Conservation (phyloP, 768 basidiomycete genomes). For the Termitomyces sp. region DNA sequence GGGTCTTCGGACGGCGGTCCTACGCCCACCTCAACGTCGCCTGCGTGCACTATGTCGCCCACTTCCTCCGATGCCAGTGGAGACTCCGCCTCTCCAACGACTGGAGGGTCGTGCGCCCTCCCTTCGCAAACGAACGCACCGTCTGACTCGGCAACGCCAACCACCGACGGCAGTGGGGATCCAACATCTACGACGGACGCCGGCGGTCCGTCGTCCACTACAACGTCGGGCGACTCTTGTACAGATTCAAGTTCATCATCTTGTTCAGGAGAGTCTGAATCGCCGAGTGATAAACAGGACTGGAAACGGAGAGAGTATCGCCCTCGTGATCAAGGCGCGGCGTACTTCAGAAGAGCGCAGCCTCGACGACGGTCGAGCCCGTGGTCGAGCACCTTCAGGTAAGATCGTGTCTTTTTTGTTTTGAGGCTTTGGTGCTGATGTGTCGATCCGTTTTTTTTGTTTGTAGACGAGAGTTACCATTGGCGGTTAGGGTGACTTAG, state of each 20-base stretch:
- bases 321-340: conserved; percentile 3
- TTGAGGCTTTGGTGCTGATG: background rate
- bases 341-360: conserved; percentile 5
- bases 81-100: no score
- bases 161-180: background rate
- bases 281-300: background rate
- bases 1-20: background rate
- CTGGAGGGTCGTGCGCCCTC: background rate
- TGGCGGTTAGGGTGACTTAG: background rate
- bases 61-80: no score
- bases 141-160: background rate
- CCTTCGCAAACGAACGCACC: background rate
- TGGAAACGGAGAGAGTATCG: conserved; percentile 3
- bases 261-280: background rate
- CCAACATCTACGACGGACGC: background rate
- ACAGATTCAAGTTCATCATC: no score
- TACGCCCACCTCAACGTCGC: background rate
- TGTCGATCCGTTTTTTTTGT: no score
- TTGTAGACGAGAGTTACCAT: conserved; percentile 5
- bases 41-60: background rate
- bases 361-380: background rate
- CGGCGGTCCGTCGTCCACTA: no score
- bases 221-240: no score
- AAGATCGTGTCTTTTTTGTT: no score
- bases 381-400: conserved; percentile 4